These are phyloP conservation scores for Mycogone perniciosa DNA, from an alignment of 2,329 filamentous ascomycete genomes.

Conservation along the genomic window DNA sequence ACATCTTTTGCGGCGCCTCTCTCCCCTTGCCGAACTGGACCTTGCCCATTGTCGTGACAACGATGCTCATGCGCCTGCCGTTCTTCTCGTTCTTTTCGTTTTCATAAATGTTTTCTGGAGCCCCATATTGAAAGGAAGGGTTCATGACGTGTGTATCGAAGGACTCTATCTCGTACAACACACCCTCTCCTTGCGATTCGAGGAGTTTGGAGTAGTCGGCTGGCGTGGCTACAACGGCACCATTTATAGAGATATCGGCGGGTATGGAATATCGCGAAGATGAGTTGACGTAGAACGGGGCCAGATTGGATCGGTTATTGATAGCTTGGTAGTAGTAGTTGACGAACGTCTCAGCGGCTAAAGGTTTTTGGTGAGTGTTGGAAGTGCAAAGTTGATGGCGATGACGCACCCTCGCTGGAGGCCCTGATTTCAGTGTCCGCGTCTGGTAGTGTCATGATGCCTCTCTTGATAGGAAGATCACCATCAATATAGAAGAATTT, in stretches of 20 bases:
- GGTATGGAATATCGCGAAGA: conserved; percentile 47
- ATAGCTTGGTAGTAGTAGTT: conserved; percentile 71
- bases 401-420: conserved; percentile 39
- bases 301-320: conserved; percentile 54
- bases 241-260: conserved; percentile 75
- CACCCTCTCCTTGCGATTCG: conserved; percentile 50
- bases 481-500: neutral
- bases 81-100: conserved; percentile 40
- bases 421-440: conserved; percentile 39
- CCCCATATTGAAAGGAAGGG: conserved; percentile 53
- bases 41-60: conserved; percentile 67
- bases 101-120: conserved; percentile 39
- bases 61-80: conserved; percentile 58
- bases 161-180: conserved; percentile 66
- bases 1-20: conserved; percentile 59
- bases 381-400: neutral
- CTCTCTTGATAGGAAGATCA: neutral
- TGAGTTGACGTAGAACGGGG: conserved; percentile 63
- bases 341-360: conserved; percentile 66
- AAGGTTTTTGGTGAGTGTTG: neutral
- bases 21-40: conserved; percentile 61
- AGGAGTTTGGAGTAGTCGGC: conserved; percentile 63
- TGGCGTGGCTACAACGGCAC: conserved; percentile 57
- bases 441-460: conserved; percentile 30
- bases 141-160: conserved; percentile 77